phyloP scores from a whole-genome alignment of 257 asterid genomes.

The Jacaranda copaia region DNA sequence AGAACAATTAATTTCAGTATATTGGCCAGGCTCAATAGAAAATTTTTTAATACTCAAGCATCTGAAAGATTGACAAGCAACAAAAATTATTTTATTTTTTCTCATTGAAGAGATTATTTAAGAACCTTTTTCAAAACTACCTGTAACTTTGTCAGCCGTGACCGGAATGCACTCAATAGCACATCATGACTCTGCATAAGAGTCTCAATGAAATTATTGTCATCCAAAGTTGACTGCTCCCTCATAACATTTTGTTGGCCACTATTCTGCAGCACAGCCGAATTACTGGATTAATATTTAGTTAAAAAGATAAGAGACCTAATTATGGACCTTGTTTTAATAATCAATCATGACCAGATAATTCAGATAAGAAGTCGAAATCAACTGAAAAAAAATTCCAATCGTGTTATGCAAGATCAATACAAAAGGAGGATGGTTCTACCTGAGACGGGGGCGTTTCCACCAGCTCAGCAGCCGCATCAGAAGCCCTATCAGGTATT shows the following conservation, averaged over 20 bases:
- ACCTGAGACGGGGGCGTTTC: conserved; percentile 51
- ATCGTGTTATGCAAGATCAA: background rate
- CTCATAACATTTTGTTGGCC: conserved; percentile 42
- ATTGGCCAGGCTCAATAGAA: conserved; percentile 4
- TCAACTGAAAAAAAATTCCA: conserved; percentile 11
- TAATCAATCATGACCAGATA: background rate
- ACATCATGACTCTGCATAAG: conserved; percentile 84
- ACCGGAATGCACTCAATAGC: conserved; percentile 74
- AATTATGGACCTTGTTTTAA: conserved; percentile 5
- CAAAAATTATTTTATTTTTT: background rate
- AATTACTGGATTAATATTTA: conserved; percentile 25
- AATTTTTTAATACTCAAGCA: background rate
- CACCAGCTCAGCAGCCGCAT: conserved; percentile 43
- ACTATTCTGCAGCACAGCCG: conserved; percentile 45
- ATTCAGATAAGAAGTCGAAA: conserved; percentile 18
- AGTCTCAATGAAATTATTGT: conserved; percentile 53
- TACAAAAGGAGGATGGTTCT: background rate
- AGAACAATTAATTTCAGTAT: background rate
- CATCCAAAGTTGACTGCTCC: conserved; percentile 57
- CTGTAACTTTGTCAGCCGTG: conserved; percentile 95
- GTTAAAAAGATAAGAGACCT: conserved; percentile 18
- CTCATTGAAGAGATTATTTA: background rate
- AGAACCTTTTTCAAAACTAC: conserved; percentile 45
- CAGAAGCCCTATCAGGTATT: conserved; percentile 47
- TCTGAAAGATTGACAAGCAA: conserved; percentile 9